phyloP scores from a whole-genome alignment of 1,139 yeast species.

The Diutina pseudorugosa region DNA sequence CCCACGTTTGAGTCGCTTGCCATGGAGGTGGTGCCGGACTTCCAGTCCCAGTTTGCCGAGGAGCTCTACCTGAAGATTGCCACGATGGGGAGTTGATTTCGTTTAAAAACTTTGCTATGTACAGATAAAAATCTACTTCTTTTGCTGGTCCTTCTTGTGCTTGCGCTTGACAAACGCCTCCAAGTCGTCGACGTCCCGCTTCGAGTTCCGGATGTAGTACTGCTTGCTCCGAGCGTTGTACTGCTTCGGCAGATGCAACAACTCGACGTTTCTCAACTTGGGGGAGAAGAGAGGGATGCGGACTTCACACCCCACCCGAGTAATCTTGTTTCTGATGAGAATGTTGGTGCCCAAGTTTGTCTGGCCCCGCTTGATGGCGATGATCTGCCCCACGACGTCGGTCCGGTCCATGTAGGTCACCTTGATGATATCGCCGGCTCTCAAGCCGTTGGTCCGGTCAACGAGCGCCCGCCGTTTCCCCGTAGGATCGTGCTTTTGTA shows the following conservation, averaged over 20 bases:
- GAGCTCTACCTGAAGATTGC: conserved; percentile 6
- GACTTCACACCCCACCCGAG: conserved; percentile 71
- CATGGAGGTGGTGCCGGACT: conserved; percentile 8
- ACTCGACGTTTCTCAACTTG: conserved; percentile 57
- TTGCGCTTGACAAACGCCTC: conserved; percentile 32
- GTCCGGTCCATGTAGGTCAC: conserved; percentile 62
- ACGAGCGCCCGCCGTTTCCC: conserved; percentile 63
- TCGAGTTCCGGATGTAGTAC: conserved; percentile 75
- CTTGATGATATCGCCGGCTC: conserved; percentile 75
- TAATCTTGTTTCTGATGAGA: conserved; percentile 65
- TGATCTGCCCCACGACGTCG: conserved; percentile 62
- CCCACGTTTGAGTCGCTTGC: conserved; percentile 16
- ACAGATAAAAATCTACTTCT: conserved; percentile 5
- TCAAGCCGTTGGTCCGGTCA: conserved; percentile 34
- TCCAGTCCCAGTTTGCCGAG: conserved; percentile 8
- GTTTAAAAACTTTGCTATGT: neutral
- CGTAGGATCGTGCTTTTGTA: conserved; percentile 52
- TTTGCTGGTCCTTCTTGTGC: conserved; percentile 9
- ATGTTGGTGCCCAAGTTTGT: conserved; percentile 60
- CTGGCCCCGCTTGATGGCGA: conserved; percentile 54
- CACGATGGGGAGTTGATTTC: neutral
- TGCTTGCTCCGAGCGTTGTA: conserved; percentile 71
- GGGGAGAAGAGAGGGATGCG: conserved; percentile 76
- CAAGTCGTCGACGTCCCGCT: conserved; percentile 72
- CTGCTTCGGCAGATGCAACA: conserved; percentile 57